Evolutionary conservation across 805 yeast genomes (phyloP), one percentile per base, ranked within the genome.

Genomic region (Ogataea saltuana): DNA sequence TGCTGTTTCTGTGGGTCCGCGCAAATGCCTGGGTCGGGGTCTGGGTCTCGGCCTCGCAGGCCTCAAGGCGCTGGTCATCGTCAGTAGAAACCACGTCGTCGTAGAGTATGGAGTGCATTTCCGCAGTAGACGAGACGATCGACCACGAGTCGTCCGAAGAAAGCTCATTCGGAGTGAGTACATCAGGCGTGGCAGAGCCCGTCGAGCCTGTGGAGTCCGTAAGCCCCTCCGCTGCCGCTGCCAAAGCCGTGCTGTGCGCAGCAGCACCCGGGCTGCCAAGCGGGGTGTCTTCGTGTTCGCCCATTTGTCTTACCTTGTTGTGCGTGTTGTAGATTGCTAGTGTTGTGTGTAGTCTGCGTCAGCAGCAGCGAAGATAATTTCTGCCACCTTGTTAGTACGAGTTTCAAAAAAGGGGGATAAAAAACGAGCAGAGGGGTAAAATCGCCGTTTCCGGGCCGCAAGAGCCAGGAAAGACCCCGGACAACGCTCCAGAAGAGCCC

Each of bases 141-240:
- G 56, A 53, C 56, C 56, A 53, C 2, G 56, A 53, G 37, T 53
- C 56, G 33, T 53, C 56, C 8, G 56, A 53, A 13, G 56, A 53
- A 9, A 44, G 42, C 16, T 52, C 54, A 13, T 43, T 49, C 26
- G 52, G 52, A 32, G 56, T 52, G n/a, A 49, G 37, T 16, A 49
- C 46, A 31, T 49, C 54, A 11, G 54, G 48, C 4, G 43, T 22
- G 11, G 33, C 28, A 15, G 34, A 13, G 11, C 22, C 39, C 7
- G 13, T 15, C 12, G 15, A 19, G 19, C 16, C 15, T 19, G 34
- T 27, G 22, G 40, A 25, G 42, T 36, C n/a, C n/a, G n/a, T n/a
- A n/a, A n/a, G n/a, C n/a, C n/a, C n/a, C n/a, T n/a, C n/a, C n/a
- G n/a, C n/a, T n/a, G n/a, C n/a, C n/a, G n/a, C n/a, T n/a, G n/a